phyloP scores from a whole-genome alignment of 768 basidiomycete genomes.

The Xanthoconium stramineum region DNA sequence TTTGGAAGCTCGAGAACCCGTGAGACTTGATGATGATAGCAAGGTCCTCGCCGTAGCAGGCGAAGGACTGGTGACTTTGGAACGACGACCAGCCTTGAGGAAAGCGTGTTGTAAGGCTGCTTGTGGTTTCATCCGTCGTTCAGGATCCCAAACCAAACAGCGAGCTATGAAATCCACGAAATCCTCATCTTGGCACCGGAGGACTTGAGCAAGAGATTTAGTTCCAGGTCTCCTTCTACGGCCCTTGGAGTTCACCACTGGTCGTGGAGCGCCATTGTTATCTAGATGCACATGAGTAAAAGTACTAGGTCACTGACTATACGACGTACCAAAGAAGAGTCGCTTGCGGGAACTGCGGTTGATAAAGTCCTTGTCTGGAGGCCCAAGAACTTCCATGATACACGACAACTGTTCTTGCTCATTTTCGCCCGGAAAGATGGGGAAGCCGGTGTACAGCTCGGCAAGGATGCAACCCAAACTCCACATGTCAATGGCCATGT shows the following conservation, averaged over 20 bases:
- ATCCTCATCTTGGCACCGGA: conserved; percentile 90
- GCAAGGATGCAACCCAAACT: conserved; percentile 97
- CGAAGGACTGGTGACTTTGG: conserved; percentile 43
- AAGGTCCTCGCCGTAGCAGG: conserved; percentile 51
- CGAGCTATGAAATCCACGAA: conserved; percentile 97
- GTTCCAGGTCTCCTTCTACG: conserved; percentile 87
- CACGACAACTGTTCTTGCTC: conserved; percentile 98
- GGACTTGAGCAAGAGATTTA: conserved; percentile 84
- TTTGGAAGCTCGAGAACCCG: conserved; percentile 48
- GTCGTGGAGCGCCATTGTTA: conserved; percentile 86
- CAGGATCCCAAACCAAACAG: conserved; percentile 98
- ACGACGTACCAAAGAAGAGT: conserved; percentile 84
- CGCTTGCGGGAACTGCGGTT: conserved; percentile 92
- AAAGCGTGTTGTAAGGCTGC: conserved; percentile 91
- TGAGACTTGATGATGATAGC: conserved; percentile 54
- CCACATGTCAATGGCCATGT: conserved; percentile 99
- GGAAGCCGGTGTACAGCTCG: conserved; percentile 95
- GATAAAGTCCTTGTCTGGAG: conserved; percentile 93
- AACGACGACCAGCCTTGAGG: conserved; percentile 62
- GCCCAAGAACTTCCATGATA: conserved; percentile 98
- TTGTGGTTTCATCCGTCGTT: conserved; percentile 90
- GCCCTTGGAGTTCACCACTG: conserved; percentile 95
- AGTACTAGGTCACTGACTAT: background rate
- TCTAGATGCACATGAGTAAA: conserved; percentile 47
- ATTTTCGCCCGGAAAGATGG: conserved; percentile 98